Conservation (phyloP, 2,329 filamentous ascomycete species). For the Paecilomyces formosus region DNA sequence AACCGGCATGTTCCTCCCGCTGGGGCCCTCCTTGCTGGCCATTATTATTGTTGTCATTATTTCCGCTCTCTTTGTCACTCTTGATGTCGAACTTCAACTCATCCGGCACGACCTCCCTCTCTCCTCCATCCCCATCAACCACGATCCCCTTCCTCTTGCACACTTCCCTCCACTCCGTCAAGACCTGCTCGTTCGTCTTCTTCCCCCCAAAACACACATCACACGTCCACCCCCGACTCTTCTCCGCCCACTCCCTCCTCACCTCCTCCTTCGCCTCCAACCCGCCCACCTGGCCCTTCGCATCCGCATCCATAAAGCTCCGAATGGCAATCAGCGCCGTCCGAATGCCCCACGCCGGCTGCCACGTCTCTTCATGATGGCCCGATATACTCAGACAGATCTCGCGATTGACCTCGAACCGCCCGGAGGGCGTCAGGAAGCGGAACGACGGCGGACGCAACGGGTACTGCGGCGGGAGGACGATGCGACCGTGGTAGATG, state of each 20-base stretch:
- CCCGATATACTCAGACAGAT: slow-evolving; percentile 92
- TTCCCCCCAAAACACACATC: slow-evolving; percentile 53
- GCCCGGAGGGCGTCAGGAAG: slow-evolving; percentile 82
- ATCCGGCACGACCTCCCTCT: slow-evolving; percentile 27
- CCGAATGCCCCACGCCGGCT: slow-evolving; percentile 93
- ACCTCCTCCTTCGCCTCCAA: slow-evolving; percentile 67
- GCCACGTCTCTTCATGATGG: slow-evolving; percentile 97
- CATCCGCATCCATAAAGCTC: slow-evolving; percentile 88
- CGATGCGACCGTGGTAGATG: slow-evolving; percentile 92
- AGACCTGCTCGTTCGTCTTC: slow-evolving; percentile 62
- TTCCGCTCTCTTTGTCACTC: slow-evolving; percentile 10
- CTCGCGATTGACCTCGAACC: slow-evolving; percentile 94
- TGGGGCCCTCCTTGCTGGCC: not conserved
- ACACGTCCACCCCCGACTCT: slow-evolving; percentile 63
- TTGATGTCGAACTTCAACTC: slow-evolving; percentile 59
- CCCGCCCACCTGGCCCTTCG: slow-evolving; percentile 81
- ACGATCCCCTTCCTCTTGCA: slow-evolving; percentile 38
- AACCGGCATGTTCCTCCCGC: not conserved
- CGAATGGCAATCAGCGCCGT: slow-evolving; percentile 75
- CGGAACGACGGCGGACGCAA: slow-evolving; percentile 91
- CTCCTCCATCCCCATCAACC: slow-evolving; percentile 32
- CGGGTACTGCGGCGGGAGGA: slow-evolving; percentile 82
- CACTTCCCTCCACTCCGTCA: slow-evolving; percentile 60
- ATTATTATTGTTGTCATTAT: slow-evolving; percentile 1
- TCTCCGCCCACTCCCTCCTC: slow-evolving; percentile 60